Base-by-base conservation (phyloP, 768 basidiomycete genomes). In the Gelatoporia subvermispora region DNA sequence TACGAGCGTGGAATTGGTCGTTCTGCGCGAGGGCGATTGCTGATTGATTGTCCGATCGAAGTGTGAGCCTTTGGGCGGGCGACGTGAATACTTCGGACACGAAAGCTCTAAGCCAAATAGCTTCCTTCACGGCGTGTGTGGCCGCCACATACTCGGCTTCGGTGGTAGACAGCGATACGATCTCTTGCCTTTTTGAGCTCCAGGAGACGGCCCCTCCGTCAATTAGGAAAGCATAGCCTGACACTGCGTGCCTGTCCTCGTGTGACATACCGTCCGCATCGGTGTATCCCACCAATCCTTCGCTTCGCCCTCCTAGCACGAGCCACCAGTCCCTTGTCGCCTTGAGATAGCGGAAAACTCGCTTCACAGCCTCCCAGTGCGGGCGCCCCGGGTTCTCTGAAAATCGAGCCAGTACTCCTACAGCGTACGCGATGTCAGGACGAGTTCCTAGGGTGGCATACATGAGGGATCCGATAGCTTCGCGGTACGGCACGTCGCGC, bases 191-290 rank as follows among this genome's bases (percentile, higher is more conserved):
- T 41, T 66, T 62, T 0, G 68, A 67, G 21, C 56, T 57, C 75
- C 77, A 79, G 3, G 63, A 52, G 5, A 78, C 58, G 2, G 68
- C 58, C 3, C 67, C 71, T 0, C 68, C 66, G 20, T 56, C 57
- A 28, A 70, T 42, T 5, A 60, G 57, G 60, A 60, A 68, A 13
- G 45, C 63, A 48, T 54, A 70, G 15, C 64, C 70, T 25, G 50
- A 70, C 11, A 63, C 59, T 13, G 64, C 49, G 20, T 51, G 38
- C 1, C 48, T 36, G 22, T 50, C 25, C 4, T 43, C 51, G 38
- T 13, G 41, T 51, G 18, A n/a, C n/a, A n/a, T n/a, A n/a, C n/a
- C n/a, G n/a, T n/a, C n/a, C n/a, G n/a, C n/a, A n/a, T n/a, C n/a
- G n/a, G n/a, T n/a, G n/a, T n/a, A n/a, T n/a, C n/a, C n/a, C n/a